phyloP scores from a whole-genome alignment of 1,139 yeast genomes.

The Hanseniaspora uvarum region DNA sequence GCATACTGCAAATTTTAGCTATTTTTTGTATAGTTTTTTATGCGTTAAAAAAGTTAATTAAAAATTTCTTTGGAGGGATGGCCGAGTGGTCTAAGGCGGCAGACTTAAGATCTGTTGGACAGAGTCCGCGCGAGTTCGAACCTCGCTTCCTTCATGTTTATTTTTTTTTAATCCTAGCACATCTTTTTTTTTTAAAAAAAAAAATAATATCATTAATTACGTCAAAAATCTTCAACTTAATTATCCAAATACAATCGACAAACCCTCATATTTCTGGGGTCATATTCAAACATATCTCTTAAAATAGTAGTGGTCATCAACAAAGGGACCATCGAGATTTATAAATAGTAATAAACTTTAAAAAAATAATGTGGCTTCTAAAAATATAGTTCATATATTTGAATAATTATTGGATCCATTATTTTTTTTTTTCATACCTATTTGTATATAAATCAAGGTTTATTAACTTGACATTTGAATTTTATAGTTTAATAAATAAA shows the following conservation, averaged over 20 bases:
- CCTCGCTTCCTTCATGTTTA: conserved; percentile 59
- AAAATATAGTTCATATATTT: background rate
- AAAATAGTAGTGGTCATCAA: background rate
- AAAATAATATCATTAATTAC: background rate
- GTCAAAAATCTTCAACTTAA: background rate
- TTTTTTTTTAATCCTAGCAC: conserved; percentile 30
- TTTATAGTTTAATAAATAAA: background rate
- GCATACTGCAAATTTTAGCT: no score
- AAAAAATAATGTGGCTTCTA: background rate
- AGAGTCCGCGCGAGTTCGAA: conserved; percentile 69
- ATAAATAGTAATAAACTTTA: background rate
- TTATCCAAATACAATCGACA: no score
- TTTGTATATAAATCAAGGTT: background rate
- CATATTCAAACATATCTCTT: background rate
- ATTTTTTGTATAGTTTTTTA: background rate
- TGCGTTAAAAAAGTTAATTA: background rate
- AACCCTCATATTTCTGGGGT: background rate
- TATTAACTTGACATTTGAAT: background rate
- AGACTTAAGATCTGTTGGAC: conserved; percentile 20
- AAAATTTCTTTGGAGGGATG: conserved; percentile 17
- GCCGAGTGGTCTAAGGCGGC: conserved; percentile 22
- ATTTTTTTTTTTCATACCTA: background rate
- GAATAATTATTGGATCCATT: background rate
- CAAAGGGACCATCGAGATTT: background rate
- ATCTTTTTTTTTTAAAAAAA: background rate